Conservation (phyloP, 331 rosid genomes). For the Spiraea crenata region DNA sequence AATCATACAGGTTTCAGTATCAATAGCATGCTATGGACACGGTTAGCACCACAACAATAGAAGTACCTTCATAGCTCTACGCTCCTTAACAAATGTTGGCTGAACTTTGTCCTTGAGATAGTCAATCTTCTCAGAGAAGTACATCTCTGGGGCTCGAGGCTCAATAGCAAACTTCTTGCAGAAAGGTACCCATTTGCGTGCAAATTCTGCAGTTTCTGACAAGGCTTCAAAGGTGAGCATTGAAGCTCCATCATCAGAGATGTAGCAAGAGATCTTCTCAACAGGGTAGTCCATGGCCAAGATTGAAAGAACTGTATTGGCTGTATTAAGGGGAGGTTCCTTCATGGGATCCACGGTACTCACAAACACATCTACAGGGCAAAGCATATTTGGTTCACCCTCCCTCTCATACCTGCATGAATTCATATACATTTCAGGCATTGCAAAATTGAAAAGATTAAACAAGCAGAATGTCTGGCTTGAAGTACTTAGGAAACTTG, state of each 20-base stretch:
- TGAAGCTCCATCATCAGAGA: constrained; percentile 95
- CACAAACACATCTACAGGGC: constrained; percentile 82
- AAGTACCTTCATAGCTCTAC: constrained; percentile 87
- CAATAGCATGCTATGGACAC: background rate
- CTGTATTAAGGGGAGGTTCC: constrained; percentile 92
- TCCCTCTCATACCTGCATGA: constrained; percentile 79
- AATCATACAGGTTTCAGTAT: background rate
- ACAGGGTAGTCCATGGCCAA: constrained; percentile 90
- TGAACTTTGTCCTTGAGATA: constrained; percentile 90
- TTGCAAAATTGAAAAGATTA: background rate
- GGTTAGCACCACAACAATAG: constrained; percentile 1
- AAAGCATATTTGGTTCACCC: constrained; percentile 79
- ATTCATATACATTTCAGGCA: background rate
- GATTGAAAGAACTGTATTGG: constrained; percentile 83
- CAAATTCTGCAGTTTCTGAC: constrained; percentile 91
- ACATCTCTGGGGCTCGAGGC: constrained; percentile 96
- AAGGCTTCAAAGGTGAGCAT: constrained; percentile 87
- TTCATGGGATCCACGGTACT: constrained; percentile 98
- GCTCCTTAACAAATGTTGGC: constrained; percentile 88
- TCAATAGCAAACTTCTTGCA: constrained; percentile 77
- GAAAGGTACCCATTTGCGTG: constrained; percentile 91
- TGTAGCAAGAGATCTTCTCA: constrained; percentile 83
- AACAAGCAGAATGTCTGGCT: background rate
- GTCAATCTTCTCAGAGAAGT: constrained; percentile 86
- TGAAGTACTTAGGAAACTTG: background rate